Evolutionary conservation across 164 flowering plant genomes (phyloP).

Genomic region (Nymphaea thermarum): DNA sequence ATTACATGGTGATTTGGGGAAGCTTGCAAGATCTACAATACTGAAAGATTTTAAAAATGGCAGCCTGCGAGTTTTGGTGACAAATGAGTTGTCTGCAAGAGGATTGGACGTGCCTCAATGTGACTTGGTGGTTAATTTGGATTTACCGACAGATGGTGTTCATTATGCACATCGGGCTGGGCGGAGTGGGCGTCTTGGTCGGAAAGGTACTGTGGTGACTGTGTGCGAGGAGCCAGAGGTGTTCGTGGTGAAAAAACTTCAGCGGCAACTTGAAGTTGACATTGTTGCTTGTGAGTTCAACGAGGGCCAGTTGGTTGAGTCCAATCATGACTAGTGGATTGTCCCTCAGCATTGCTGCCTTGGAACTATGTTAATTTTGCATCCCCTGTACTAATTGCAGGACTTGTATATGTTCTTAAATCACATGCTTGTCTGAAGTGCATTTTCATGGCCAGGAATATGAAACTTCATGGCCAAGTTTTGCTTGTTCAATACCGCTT

Average conservation of each 20-base stretch:
- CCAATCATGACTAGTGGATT: slow-evolving; percentile 9
- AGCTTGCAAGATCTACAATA: slow-evolving; percentile 73
- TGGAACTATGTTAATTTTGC: too few species aligned
- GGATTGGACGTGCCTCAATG: slow-evolving; percentile 92
- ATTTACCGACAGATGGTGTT: slow-evolving; percentile 71
- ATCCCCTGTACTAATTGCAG: too few species aligned
- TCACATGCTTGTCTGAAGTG: too few species aligned
- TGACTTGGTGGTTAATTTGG: slow-evolving; percentile 92
- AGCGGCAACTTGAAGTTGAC: slow-evolving; percentile 63
- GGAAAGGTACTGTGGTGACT: slow-evolving; percentile 73
- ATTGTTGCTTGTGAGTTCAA: slow-evolving; percentile 62
- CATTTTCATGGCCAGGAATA: too few species aligned
- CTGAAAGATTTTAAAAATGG: slow-evolving; percentile 78
- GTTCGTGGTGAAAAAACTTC: slow-evolving; percentile 73
- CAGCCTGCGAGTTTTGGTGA: slow-evolving; percentile 73
- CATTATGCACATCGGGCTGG: slow-evolving; percentile 99
- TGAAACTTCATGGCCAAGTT: too few species aligned
- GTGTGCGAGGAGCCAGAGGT: slow-evolving; percentile 87
- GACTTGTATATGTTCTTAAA: too few species aligned
- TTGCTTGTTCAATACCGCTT: too few species aligned
- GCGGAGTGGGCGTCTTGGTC: slow-evolving; percentile 80
- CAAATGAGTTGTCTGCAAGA: slow-evolving; percentile 97
- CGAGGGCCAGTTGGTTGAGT: slow-evolving; percentile 63
- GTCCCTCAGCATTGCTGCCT: too few species aligned
- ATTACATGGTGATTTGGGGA: slow-evolving; percentile 90